These are phyloP conservation scores for Fraxinus greggii DNA, from an alignment of 305 asterid genomes.

Conservation along the genomic window DNA sequence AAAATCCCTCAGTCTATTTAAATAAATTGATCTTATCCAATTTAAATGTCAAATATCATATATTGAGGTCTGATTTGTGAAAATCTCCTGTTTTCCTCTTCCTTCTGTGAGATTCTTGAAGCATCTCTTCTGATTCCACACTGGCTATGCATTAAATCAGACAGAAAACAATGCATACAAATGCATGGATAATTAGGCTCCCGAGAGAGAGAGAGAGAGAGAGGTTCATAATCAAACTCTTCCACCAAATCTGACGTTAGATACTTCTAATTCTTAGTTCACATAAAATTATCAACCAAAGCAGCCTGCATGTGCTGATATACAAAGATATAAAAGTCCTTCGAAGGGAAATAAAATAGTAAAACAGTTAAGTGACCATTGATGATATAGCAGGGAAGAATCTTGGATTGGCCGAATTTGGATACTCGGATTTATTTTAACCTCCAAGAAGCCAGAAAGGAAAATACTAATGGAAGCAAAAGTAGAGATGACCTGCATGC, in stretches of 20 bases:
- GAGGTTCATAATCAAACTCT: background rate
- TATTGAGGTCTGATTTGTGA: background rate
- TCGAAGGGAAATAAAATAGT: background rate
- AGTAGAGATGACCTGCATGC: constrained; percentile 76
- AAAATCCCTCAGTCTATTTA: background rate
- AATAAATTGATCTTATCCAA: background rate
- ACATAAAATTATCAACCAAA: background rate
- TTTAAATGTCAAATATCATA: background rate
- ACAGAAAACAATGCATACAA: background rate
- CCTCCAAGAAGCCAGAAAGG: background rate
- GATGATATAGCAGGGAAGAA: background rate
- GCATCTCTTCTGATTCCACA: background rate
- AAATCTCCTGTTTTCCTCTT: background rate
- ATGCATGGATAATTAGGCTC: background rate
- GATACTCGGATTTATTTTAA: background rate
- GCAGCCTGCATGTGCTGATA: background rate
- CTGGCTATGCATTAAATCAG: background rate
- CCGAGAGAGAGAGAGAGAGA: background rate
- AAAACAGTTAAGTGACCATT: background rate
- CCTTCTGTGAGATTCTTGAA: background rate
- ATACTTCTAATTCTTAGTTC: background rate
- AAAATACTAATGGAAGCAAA: constrained; percentile 1
- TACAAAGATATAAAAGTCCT: background rate
- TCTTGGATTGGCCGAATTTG: background rate
- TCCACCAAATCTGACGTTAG: background rate